These are phyloP conservation scores for Polychytrium aggregatum DNA, from an alignment of 192 early-diverging fungal species.

Conservation along the genomic window DNA sequence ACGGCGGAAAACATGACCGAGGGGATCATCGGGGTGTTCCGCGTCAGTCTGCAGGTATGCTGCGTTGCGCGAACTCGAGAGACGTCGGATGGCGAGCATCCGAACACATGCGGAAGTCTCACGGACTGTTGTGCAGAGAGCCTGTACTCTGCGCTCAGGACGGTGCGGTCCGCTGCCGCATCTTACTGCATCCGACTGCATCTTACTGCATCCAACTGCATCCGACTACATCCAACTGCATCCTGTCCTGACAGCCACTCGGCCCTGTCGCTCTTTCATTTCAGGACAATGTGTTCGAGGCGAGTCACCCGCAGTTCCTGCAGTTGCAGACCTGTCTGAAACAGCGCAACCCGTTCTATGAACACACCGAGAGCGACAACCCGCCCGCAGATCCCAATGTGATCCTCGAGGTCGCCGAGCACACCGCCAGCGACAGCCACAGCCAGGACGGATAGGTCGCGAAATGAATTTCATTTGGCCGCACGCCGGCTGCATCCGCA, in stretches of 20 bases:
- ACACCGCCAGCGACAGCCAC: too few species aligned
- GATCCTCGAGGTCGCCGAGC: too few species aligned
- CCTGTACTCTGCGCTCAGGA: neutral
- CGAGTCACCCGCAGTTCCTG: constrained; percentile 1
- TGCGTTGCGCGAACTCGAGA: neutral
- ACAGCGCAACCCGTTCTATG: constrained; percentile 22
- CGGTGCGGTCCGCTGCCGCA: neutral
- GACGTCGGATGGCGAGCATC: constrained; percentile 2
- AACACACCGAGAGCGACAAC: constrained; percentile 4
- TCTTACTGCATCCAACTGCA: neutral
- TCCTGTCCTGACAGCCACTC: too few species aligned
- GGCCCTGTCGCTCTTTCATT: neutral
- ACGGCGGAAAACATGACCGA: constrained; percentile 23
- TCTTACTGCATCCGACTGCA: neutral
- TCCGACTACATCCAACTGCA: too few species aligned
- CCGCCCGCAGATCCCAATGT: too few species aligned
- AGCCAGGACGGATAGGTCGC: too few species aligned
- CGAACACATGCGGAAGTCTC: neutral
- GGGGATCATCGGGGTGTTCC: constrained; percentile 24
- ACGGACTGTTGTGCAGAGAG: too few species aligned
- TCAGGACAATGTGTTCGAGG: constrained; percentile 20
- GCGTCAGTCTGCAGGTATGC: constrained; percentile 19
- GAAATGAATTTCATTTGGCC: too few species aligned
- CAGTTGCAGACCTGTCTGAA: constrained; percentile 15
- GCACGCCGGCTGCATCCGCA: too few species aligned